Evolutionary conservation across 75 land plant genomes (phyloP), one percentile per base, ranked within the genome.

Genomic region (Picea glauca): DNA sequence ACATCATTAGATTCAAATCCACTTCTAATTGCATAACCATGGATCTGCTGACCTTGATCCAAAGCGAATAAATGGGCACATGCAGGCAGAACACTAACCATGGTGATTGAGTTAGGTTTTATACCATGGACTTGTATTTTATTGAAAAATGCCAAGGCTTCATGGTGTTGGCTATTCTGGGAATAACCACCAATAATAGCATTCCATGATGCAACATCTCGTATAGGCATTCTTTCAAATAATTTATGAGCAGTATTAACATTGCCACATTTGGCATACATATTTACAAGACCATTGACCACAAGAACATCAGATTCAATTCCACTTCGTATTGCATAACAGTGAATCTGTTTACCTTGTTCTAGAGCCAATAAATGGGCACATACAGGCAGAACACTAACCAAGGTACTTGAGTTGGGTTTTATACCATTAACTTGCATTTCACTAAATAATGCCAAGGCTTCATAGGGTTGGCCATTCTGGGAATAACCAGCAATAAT

Each of bases 271-370:
- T 81, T 81, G 20, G 61, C 73, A 58, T 81, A 81, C 83, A 81
- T 81, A 46, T 66, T 76, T 30, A 81, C 35, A 14, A 81, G 59
- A 30, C 60, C 58, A 70, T 77, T 81, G 20, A 50, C n/a, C 17
- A 81, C 74, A 18, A 75, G 66, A 5, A 57, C 56, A 65, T 75
- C 58, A 30, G 38, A 78, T 59, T 77, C 82, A 58, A 89, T 77
- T 20, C 89, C 90, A 78, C 77, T 60, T 64, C 57, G 33, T 1
- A 89, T 66, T 1, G 80, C 79, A 40, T 76, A 12, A 0, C 84
- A 84, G 80, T 92, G 94, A 31, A 92, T 75, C 54, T 85, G 87
- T 26, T 58, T 31, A 62, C 94, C 94, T 35, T 35, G 38, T 35
- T 35, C 38, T 3, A 35, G 38, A 3, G 38, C 38, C 38, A 35